Percentiles rank a stretch among this genome's conserved stretches.
Evolutionary conservation across 2,329 filamentous ascomycete genomes (phyloP).

Genomic region (Penicillium sp.): DNA sequence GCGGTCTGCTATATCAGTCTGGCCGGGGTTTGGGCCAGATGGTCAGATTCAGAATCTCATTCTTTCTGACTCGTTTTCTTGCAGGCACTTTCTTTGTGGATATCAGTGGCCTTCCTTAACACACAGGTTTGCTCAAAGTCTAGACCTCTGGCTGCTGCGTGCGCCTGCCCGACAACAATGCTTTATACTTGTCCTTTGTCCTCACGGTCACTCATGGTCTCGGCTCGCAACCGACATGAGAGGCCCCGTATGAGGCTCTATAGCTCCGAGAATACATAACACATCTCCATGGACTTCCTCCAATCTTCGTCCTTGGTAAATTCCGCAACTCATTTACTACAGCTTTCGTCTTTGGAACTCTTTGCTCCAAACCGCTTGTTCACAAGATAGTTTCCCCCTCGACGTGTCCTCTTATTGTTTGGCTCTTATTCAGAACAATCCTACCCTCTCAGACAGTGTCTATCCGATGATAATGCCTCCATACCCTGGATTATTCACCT

Average conservation of each 20-base stretch:
- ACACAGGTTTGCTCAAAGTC: conserved; percentile 2
- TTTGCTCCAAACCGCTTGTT: not conserved
- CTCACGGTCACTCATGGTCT: not conserved
- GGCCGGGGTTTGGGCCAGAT: conserved; percentile 1
- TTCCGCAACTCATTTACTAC: not conserved
- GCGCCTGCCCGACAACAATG: not conserved
- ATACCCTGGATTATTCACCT: not conserved
- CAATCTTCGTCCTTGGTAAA: not conserved
- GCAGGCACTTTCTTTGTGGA: conserved; percentile 7
- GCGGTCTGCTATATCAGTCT: conserved; percentile 8
- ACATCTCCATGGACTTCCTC: not conserved
- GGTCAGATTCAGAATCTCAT: conserved; percentile 17
- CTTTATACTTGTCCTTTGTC: conserved; percentile 1
- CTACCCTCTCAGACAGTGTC: too few relatives aligned
- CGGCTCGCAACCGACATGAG: not conserved
- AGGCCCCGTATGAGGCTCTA: not conserved
- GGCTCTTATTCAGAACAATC: not conserved
- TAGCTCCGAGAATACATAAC: not conserved
- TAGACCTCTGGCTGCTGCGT: not conserved
- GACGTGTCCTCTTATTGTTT: not conserved
- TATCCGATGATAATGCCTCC: not conserved
- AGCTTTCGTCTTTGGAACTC: not conserved
- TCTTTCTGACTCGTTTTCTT: conserved; percentile 5
- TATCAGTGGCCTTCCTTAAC: not conserved
- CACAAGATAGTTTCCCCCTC: not conserved